Base-by-base conservation (phyloP, 371 early-diverging fungal species). In the Mucor sp. region DNA sequence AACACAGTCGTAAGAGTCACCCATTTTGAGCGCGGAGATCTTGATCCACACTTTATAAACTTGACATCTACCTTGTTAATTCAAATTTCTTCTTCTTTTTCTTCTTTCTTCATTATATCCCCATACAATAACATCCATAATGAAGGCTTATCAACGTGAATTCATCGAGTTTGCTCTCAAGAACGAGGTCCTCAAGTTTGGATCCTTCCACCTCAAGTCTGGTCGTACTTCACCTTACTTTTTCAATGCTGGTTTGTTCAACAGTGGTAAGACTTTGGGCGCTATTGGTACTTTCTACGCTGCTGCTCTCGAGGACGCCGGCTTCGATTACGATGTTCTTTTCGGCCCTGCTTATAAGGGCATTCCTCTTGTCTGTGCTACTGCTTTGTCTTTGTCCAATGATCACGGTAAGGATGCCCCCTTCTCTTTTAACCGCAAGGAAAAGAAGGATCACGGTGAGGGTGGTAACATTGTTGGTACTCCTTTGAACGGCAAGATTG, bases 261-360 rank as follows among this genome's bases (percentile, higher is more conserved):
- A 94, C 81, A 93, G 93, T 39, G 99, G 97, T 30, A 82, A 86
- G 60, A 85, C 95, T 8, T 81, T 98, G 44, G 79, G 91, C 58
- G 83, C 89, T 70, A 87, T 99, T 56, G 97, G 98, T 61, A 78
- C 85, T 35, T 95, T 88, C 84, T 98, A 97, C 72, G 96, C 98
- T 21, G 88, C 93, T 14, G 93, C 94, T 19, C 84, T 97, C 33
- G 71, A 80, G 35, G 94, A 95, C 76, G 80, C 80, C 6, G 77
- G 74, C 7, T 77, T 95, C 53, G 65, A 82, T 32, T 95, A 91
- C 77, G 94, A 95, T 80, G 89, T 96, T 47, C 81, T 99, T 57
- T 98, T 98, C 83, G 99, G 99, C 14, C 98, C 99, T 7, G 99
- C 99, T 17, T 99, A 99, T 89, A 99, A 99, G 88, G 99, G 98